A percentile compares a stretch with the other conserved stretches of the same genome.
Evolutionary conservation across 176 grass and related monocot genomes (phyloP).

Genomic region (Oryza longistaminata): DNA sequence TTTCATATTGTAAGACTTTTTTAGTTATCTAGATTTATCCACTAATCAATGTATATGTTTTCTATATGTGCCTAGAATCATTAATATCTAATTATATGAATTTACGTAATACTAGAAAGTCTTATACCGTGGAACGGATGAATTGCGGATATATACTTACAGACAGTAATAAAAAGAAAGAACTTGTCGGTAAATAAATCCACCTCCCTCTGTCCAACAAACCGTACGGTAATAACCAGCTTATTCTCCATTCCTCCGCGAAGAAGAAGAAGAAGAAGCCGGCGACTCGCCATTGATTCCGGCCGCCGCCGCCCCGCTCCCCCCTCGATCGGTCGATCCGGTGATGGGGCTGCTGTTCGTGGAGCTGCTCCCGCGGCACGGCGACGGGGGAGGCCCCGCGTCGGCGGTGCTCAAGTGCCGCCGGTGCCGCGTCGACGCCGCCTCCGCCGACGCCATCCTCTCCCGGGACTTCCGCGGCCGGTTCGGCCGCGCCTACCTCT

Average conservation of each 20-base stretch:
- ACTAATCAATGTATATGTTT: too few species aligned
- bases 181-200: too few species aligned
- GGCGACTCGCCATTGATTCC: background rate
- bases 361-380: constrained; percentile 8
- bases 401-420: constrained; percentile 38
- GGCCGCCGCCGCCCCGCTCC: background rate
- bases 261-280: background rate
- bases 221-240: background rate
- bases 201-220: background rate
- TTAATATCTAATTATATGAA: too few species aligned
- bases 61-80: too few species aligned
- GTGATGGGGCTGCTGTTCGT: constrained; percentile 38
- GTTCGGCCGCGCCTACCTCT: constrained; percentile 38
- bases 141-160: too few species aligned
- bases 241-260: too few species aligned
- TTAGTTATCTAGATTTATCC: too few species aligned
- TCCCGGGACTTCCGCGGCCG: constrained; percentile 28
- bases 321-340: background rate
- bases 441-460: constrained; percentile 25
- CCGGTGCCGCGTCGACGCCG: constrained; percentile 35
- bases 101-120: too few species aligned
- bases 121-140: too few species aligned
- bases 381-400: background rate
- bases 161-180: too few species aligned
- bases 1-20: too few species aligned